These are phyloP conservation scores for Immersiella caudata DNA, from an alignment of 495 filamentous ascomycete species.

Conservation along the genomic window DNA sequence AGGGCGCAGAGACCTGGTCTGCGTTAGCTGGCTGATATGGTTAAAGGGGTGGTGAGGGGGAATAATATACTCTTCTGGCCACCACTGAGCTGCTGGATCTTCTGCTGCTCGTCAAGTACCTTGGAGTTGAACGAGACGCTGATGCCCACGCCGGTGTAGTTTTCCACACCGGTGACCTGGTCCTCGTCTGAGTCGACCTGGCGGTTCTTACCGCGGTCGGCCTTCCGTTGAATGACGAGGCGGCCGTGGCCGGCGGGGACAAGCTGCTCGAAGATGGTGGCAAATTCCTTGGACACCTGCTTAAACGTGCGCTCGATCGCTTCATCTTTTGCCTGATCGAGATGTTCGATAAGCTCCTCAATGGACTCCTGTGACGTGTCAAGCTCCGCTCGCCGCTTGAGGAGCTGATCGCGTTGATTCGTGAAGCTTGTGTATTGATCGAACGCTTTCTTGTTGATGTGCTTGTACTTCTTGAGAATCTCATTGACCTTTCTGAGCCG, in stretches of 20 bases:
- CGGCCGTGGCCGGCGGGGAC: constrained; percentile 92
- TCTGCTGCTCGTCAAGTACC: constrained; percentile 91
- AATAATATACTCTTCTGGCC: constrained; percentile 87
- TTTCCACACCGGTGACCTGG: constrained; percentile 75
- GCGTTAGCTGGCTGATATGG: constrained; percentile 25
- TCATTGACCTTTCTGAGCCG: constrained; percentile 92
- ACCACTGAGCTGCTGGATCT: constrained; percentile 94
- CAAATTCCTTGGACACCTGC: constrained; percentile 91
- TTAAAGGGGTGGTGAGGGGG: background rate
- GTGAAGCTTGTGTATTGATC: constrained; percentile 99
- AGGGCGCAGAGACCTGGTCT: constrained; percentile 84
- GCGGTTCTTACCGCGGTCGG: constrained; percentile 65
- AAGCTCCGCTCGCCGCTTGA: constrained; percentile 79
- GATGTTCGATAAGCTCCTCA: constrained; percentile 83
- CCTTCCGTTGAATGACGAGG: constrained; percentile 89
- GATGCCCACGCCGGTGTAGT: constrained; percentile 97
- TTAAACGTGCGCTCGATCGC: constrained; percentile 98
- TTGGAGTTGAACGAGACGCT: constrained; percentile 98
- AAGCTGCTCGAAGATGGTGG: constrained; percentile 88
- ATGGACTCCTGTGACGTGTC: constrained; percentile 82
- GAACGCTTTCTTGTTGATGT: constrained; percentile 99
- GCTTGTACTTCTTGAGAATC: constrained; percentile 89
- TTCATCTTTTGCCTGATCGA: constrained; percentile 95
- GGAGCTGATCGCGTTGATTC: constrained; percentile 80
- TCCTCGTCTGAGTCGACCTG: constrained; percentile 73